A percentile compares a stretch with the other conserved stretches of the same genome.
Evolutionary conservation across 768 basidiomycete species (phyloP).

Genomic region (Phylloporus rhodoxanthus): DNA sequence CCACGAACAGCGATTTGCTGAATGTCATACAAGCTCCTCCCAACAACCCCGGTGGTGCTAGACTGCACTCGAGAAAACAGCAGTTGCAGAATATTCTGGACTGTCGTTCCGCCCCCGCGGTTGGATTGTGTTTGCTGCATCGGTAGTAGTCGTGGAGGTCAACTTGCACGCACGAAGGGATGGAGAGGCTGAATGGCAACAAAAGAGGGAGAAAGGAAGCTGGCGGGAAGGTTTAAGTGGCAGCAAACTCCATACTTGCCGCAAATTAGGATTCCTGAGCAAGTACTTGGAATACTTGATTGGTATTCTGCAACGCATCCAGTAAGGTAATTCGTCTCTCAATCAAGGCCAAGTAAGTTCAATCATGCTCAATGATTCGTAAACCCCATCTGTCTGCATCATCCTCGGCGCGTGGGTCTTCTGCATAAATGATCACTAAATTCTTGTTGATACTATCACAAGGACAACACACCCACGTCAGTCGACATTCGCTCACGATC

Average conservation of each 20-base stretch:
- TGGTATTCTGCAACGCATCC: neutral
- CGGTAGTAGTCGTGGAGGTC: neutral
- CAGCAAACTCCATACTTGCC: neutral
- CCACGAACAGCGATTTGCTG: slow-evolving; percentile 26
- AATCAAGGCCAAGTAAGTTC: too few species aligned
- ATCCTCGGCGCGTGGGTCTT: too few species aligned
- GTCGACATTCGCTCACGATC: neutral
- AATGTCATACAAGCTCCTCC: slow-evolving; percentile 23
- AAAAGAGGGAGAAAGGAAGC: neutral
- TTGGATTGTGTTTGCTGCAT: slow-evolving; percentile 5
- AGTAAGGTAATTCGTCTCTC: too few species aligned
- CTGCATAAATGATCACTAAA: too few species aligned
- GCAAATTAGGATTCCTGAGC: neutral
- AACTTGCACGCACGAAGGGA: neutral
- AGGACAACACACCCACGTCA: slow-evolving; percentile 5
- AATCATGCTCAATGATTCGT: too few species aligned
- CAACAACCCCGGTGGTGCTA: neutral
- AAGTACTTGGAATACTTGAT: neutral
- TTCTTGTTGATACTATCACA: slow-evolving; percentile 1
- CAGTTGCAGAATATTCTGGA: slow-evolving; percentile 11
- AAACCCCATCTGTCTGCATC: too few species aligned
- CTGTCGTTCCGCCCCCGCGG: neutral
- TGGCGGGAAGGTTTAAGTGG: neutral
- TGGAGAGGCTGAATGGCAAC: too few species aligned
- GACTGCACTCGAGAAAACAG: slow-evolving; percentile 12